Conservation (phyloP, 495 filamentous ascomycete species). For the Massariosphaeria phaeospora region DNA sequence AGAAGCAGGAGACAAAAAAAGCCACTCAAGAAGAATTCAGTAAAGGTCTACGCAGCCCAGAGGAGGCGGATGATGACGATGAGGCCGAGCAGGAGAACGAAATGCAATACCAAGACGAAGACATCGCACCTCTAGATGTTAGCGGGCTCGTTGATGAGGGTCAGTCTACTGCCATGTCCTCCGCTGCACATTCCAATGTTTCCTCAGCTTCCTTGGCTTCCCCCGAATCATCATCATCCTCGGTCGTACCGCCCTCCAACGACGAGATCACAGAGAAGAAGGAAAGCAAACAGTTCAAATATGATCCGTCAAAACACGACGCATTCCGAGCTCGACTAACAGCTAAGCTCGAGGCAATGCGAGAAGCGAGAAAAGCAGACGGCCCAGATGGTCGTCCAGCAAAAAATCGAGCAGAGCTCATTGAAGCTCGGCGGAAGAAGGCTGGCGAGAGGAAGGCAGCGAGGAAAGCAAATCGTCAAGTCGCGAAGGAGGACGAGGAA, state of each 20-base stretch:
- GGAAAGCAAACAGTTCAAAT: conserved; percentile 39
- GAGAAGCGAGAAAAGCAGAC: conserved; percentile 76
- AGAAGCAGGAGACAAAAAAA: conserved; percentile 33
- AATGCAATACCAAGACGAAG: conserved; percentile 7
- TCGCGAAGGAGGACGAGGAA: conserved; percentile 72
- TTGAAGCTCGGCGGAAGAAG: conserved; percentile 82
- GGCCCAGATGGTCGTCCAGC: conserved; percentile 72
- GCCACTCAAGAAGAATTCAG: conserved; percentile 18
- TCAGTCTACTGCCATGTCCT: conserved; percentile 19
- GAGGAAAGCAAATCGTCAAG: conserved; percentile 73
- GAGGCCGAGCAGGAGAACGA: conserved; percentile 1
- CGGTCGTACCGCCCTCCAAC: conserved; percentile 37
- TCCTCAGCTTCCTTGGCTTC: conserved; percentile 37
- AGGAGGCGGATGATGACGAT: conserved; percentile 10
- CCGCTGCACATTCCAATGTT: conserved; percentile 32
- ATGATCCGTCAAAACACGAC: conserved; percentile 51
- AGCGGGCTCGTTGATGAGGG: conserved; percentile 35
- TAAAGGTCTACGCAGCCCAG: neutral
- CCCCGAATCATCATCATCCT: conserved; percentile 24
- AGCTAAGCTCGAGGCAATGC: conserved; percentile 74
- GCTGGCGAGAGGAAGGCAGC: conserved; percentile 76
- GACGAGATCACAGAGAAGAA: conserved; percentile 43
- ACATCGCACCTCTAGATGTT: conserved; percentile 34
- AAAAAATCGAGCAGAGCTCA: conserved; percentile 77
- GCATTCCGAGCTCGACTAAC: conserved; percentile 69